Evolutionary conservation across 2,329 filamentous ascomycete species (phyloP).

Genomic region (Coniochaeta hoffmannii): DNA sequence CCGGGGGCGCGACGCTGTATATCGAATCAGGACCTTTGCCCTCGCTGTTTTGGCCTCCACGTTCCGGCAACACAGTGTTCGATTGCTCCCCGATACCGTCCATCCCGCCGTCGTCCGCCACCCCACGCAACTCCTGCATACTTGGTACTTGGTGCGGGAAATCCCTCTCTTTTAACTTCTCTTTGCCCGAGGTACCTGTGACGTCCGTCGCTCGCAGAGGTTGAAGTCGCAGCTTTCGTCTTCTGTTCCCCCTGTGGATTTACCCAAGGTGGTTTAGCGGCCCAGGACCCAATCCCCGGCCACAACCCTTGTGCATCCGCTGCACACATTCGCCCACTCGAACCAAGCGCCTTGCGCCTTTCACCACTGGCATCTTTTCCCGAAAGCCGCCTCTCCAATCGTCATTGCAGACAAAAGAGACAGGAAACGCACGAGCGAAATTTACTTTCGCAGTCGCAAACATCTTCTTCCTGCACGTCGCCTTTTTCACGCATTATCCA

Average conservation of each 20-base stretch:
- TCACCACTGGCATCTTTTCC: not conserved
- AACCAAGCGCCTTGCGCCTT: not conserved
- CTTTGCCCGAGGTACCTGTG: no score
- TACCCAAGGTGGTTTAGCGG: not conserved
- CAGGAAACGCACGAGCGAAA: not conserved
- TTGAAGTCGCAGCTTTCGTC: not conserved
- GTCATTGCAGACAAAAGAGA: not conserved
- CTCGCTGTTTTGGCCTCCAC: not conserved
- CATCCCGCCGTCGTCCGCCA: not conserved
- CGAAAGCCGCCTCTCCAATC: not conserved
- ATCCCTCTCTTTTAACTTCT: not conserved
- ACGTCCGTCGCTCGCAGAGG: no score
- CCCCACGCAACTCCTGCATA: not conserved
- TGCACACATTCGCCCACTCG: not conserved
- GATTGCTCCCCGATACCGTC: not conserved
- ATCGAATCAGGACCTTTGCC: not conserved
- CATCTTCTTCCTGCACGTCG: not conserved
- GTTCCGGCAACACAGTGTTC: not conserved
- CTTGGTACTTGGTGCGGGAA: not conserved
- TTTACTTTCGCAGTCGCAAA: not conserved
- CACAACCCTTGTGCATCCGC: not conserved
- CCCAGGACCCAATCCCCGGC: not conserved
- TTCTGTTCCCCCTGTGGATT: not conserved
- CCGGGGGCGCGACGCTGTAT: not conserved
- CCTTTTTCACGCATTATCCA: not conserved